Base-by-base conservation (phyloP, 805 yeast genomes). In the Monosporozyma yasuniensis region DNA sequence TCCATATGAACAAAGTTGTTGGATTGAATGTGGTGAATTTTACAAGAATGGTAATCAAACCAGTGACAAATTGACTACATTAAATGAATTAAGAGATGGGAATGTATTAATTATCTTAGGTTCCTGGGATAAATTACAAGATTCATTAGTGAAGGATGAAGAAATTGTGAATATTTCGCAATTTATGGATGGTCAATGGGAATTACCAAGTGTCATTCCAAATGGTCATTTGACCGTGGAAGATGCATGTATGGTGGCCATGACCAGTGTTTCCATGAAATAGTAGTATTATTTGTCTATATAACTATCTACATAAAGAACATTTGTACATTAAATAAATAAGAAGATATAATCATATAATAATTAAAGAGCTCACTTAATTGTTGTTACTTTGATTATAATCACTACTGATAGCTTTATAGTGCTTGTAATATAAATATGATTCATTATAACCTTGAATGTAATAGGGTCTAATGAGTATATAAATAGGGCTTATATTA, bases 21-120 rank as follows among this genome's bases (percentile, higher is more conserved):
- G 77, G 66, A 76, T 81, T 23, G 78, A 81, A 51, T 74, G 87
- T 58, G 88, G 87, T 27, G 86, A 83, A 52, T 84, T 75, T 61
- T 80, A 74, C 60, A 19, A 39, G 27, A 19, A 39, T 12, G 16
- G 8, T 22, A 22, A 39, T 4, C 7, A 16, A 3, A 7, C 14
- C 10, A 55, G 19, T 47, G 54, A 14, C 50, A 56, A 38, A 47
- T 64, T 3, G 65, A 67, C 3, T 52, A 61, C 14, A 52, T 64
- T 30, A 56, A 64, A n/a, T 60, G 60, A 14, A 57, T 70, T 11
- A 63, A 45, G 22, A 57, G 51, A 59, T 68, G 54, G 58, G 2
- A 63, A 64, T 42, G 59, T 80, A 2, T 68, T 87, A 44, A 57
- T 88, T 12, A 73, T 87, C 1, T 73, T 81, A 45, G 84, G 90